These are phyloP conservation scores for Candida jianshihensis DNA, from an alignment of 805 yeast species.

Conservation along the genomic window DNA sequence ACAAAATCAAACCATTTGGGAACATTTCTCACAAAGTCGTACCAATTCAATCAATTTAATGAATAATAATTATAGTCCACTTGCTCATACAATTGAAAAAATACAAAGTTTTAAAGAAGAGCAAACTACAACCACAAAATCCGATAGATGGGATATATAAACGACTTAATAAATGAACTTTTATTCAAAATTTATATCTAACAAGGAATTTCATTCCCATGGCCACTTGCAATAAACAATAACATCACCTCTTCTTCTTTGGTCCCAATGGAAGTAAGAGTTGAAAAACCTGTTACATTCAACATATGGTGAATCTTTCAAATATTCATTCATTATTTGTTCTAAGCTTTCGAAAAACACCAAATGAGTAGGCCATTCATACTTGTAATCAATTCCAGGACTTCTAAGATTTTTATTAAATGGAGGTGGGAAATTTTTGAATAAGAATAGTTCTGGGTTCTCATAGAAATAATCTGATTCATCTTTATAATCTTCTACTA, in stretches of 20 bases:
- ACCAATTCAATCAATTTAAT: slow-evolving; percentile 9
- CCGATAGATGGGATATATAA: slow-evolving; percentile 14
- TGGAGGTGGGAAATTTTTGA: slow-evolving; percentile 41
- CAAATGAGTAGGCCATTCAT: slow-evolving; percentile 67
- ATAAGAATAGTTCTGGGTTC: slow-evolving; percentile 53
- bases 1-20: slow-evolving; percentile 11
- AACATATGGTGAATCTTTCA: slow-evolving; percentile 36
- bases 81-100: slow-evolving; percentile 8
- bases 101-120: slow-evolving; percentile 6
- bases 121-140: not conserved
- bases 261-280: slow-evolving; percentile 80
- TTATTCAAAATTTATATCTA: not conserved
- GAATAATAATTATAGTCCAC: slow-evolving; percentile 16
- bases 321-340: slow-evolving; percentile 31
- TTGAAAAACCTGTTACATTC: slow-evolving; percentile 61
- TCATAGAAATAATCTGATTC: slow-evolving; percentile 82
- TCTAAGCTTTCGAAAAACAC: slow-evolving; percentile 66
- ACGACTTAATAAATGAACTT: too few relatives aligned
- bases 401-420: slow-evolving; percentile 16
- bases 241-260: slow-evolving; percentile 71
- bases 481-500: slow-evolving; percentile 54
- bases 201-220: slow-evolving; percentile 20
- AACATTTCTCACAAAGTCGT: slow-evolving; percentile 16
- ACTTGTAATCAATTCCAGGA: slow-evolving; percentile 25
- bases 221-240: slow-evolving; percentile 47